phyloP scores from a whole-genome alignment of 345 rosid genomes.

The Euphorbia tirucalli region DNA sequence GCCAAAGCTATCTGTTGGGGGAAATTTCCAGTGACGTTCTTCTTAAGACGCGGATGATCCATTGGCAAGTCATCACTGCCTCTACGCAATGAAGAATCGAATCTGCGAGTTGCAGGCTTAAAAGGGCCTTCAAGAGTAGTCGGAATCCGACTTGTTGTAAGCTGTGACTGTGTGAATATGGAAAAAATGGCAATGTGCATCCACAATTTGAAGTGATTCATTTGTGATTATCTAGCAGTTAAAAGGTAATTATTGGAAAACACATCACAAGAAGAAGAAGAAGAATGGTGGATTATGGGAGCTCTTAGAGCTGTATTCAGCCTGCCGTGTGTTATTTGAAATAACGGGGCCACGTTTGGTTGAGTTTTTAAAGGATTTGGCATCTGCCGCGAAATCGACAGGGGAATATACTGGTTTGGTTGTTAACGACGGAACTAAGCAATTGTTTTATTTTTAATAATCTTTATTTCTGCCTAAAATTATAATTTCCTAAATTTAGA shows the following conservation, averaged over 20 bases:
- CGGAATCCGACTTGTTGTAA: constrained; percentile 35
- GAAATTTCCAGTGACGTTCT: constrained; percentile 46
- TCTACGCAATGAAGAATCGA: constrained; percentile 67
- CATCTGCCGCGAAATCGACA: too few species aligned
- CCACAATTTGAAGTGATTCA: not conserved
- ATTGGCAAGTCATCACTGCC: constrained; percentile 82
- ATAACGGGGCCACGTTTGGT: too few species aligned
- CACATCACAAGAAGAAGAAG: not conserved
- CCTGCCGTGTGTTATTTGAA: not conserved
- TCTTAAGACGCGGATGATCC: constrained; percentile 62
- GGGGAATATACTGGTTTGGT: too few species aligned
- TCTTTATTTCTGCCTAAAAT: too few species aligned
- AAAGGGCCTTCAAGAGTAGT: constrained; percentile 83
- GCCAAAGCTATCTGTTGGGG: constrained; percentile 81
- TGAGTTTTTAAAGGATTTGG: too few species aligned
- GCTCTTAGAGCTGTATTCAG: not conserved
- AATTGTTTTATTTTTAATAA: too few species aligned
- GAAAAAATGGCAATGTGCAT: constrained; percentile 13
- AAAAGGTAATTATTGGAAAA: too few species aligned
- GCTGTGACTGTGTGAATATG: constrained; percentile 15
- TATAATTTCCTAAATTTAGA: too few species aligned
- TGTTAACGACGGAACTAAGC: too few species aligned
- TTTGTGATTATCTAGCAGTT: not conserved
- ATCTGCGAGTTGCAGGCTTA: constrained; percentile 54
- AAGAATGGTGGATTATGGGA: not conserved